Evolutionary conservation across 164 flowering plant species (phyloP).

Genomic region (Malania oleifera): DNA sequence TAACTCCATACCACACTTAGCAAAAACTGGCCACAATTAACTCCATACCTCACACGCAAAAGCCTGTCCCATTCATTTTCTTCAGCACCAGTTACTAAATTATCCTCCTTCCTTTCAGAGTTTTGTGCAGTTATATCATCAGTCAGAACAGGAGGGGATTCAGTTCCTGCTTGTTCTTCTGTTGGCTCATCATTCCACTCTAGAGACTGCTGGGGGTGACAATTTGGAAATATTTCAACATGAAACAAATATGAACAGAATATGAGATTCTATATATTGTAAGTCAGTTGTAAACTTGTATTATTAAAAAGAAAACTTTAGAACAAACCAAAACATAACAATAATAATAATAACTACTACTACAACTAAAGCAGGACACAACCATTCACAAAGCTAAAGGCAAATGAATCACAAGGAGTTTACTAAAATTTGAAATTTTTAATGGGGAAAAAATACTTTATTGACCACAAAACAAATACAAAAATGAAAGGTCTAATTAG

Average conservation of each 20-base stretch:
- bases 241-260: neutral
- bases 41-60: slow-evolving; percentile 71
- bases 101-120: slow-evolving; percentile 66
- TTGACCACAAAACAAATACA: no score
- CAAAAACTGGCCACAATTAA: neutral
- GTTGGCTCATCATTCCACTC: slow-evolving; percentile 94
- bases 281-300: no score
- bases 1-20: neutral
- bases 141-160: slow-evolving; percentile 34
- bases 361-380: no score
- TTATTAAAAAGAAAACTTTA: neutral
- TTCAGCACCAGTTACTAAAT: slow-evolving; percentile 33
- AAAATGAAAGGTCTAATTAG: no score
- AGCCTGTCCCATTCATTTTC: slow-evolving; percentile 99
- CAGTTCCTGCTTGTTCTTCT: slow-evolving; percentile 65
- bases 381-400: no score
- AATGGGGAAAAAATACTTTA: no score
- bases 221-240: neutral
- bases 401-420: no score
- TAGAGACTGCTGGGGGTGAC: slow-evolving; percentile 43
- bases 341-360: no score
- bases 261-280: neutral
- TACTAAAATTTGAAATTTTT: no score
- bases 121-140: slow-evolving; percentile 43
- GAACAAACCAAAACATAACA: neutral